Base-by-base conservation (phyloP, 495 filamentous ascomycete genomes). In the Penicillium arizonense region DNA sequence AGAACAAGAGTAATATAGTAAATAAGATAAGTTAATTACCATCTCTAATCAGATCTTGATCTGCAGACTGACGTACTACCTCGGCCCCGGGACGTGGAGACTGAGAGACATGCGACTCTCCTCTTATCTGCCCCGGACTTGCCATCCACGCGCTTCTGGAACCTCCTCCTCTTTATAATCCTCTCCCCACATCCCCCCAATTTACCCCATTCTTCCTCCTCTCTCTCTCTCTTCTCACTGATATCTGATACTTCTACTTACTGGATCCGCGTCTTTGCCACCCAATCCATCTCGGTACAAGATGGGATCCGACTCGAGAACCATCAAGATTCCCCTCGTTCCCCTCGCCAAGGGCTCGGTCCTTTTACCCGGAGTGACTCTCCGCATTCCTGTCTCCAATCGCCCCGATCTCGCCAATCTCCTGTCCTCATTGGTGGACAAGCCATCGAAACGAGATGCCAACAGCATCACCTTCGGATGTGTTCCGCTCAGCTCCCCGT, bases 401-500 rank as follows among this genome's bases (percentile, higher is more conserved):
- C 87, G 91, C 12, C 81, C 89, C 28, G 92, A 97, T 65, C 83
- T 96, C 50, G 83, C 87, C 38, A 87, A 90, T 47, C 75, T 97
- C 32, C 83, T 96, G 13, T 85, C 88, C 6, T 82, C 85, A 35
- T 77, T 94, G 40, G 87, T 90, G 62, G 83, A 84, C 46, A 82
- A 81, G 40, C 80, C 83, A 16, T 78, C 82, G 47, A 84, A 80
- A 33, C 80, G 83, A 7, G 85, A 86, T 57, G 77, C 78, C 42
- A 82, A 81, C 52, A 68, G 79, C 48, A 81, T 94, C 53, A 83
- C 85, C 35, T 83, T 96, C 56, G 87, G 85, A 52, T 96, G 91
- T 70, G 79, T 96, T 56, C 91, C 91, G 33, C 77, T 95, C 47
- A 82, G 75, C 47, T 91, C 88, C 11, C 82, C 85, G 13, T 73